phyloP scores from a whole-genome alignment of 2,329 filamentous ascomycete species.

The Capronia epimyces region DNA sequence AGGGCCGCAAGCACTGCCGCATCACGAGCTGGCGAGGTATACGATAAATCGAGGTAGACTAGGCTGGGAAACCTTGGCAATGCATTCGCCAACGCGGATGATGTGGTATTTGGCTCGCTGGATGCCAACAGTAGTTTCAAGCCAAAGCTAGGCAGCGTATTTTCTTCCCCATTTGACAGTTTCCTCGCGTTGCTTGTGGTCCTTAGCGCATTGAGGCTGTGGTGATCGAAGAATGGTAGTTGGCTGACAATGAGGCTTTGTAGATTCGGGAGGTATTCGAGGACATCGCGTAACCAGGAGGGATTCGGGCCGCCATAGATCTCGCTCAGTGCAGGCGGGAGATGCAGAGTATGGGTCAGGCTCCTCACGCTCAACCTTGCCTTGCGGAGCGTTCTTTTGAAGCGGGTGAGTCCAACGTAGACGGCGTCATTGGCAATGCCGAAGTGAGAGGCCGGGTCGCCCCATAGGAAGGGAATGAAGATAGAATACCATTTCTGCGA shows the following conservation, averaged over 20 bases:
- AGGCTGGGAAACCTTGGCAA: slow-evolving; percentile 50
- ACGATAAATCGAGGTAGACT: slow-evolving; percentile 55
- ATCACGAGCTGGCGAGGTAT: slow-evolving; percentile 47
- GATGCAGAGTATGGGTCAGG: slow-evolving; percentile 57
- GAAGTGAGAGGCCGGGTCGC: slow-evolving; percentile 58
- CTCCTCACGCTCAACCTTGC: slow-evolving; percentile 49
- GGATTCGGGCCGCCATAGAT: slow-evolving; percentile 55
- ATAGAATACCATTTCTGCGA: slow-evolving; percentile 53
- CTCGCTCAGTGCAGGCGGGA: slow-evolving; percentile 56
- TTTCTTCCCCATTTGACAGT: slow-evolving; percentile 16
- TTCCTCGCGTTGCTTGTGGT: slow-evolving; percentile 23
- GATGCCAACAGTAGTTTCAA: slow-evolving; percentile 54
- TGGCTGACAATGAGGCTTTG: slow-evolving; percentile 56
- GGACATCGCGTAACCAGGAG: slow-evolving; percentile 55
- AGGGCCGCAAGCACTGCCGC: slow-evolving; percentile 46
- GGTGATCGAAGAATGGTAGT: slow-evolving; percentile 59
- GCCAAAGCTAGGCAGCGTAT: slow-evolving; percentile 36
- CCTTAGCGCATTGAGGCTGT: slow-evolving; percentile 49
- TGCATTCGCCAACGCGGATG: slow-evolving; percentile 48
- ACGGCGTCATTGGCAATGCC: slow-evolving; percentile 51
- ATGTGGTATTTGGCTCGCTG: slow-evolving; percentile 54
- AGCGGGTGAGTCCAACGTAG: slow-evolving; percentile 56
- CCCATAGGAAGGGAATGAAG: slow-evolving; percentile 58
- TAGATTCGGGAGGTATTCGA: slow-evolving; percentile 53
- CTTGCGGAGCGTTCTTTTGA: slow-evolving; percentile 52